Evolutionary conservation across 2,329 filamentous ascomycete species (phyloP), one percentile per base, ranked within the genome.

Genomic region (Trichoderma polysporum): DNA sequence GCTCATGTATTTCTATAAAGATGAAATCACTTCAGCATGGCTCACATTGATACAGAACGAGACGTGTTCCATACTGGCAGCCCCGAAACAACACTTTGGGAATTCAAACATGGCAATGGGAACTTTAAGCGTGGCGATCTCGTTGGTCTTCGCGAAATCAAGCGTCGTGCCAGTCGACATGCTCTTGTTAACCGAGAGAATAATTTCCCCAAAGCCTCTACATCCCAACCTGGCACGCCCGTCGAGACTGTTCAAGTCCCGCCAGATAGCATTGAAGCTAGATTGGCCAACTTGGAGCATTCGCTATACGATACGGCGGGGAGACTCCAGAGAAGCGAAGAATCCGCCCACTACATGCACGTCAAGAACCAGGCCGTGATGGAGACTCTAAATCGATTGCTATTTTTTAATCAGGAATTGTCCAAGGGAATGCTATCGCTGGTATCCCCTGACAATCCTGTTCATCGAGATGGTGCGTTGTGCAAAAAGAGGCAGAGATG

Each of bases 91-190:
- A 93, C 94, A 0, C 83, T 99, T 33, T 99, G 95, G 95, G 95
- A 99, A 77, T 99, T 99, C 79, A 98, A 97, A 79, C 95, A 99
- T 76, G 95, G 95, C 62, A 96, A 94, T 74, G 94, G 94, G 62
- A 98, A 91, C 77, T 99, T 99, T 82, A 98, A 97, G 79, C 89
- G 94, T 70, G 95, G 95, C 41, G 94, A 99, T 77, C 83, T 99
- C 27, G 89, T 94, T 59, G 93, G 94, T 8, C 81, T 99, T 69
- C 88, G 95, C 50, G 95, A 99, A 76, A 99, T 99, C 79, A 97
- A 97, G 79, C 90, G 95, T 69, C 88, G 95, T 68, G 94, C 95
- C 19, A 98, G 94, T 39, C 87, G 95, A 69, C 95, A 98, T 80
- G 91, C 94, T 27, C 84, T 98, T 65, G 96, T 97, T 27, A 93